phyloP scores from a whole-genome alignment of 164 flowering plant species.

The Akebia trifoliata region DNA sequence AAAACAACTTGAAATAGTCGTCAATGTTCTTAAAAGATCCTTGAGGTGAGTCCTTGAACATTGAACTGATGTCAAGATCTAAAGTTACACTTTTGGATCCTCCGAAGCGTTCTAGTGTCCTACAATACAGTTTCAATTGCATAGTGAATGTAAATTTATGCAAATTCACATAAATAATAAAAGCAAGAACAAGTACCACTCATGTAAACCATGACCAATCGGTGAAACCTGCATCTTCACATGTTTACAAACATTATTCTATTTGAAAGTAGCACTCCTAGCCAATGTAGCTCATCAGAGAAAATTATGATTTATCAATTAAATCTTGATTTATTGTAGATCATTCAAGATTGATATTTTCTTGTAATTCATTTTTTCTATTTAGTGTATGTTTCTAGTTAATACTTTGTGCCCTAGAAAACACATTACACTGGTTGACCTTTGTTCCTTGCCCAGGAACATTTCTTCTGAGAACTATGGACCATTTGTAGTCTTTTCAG shows the following conservation, averaged over 20 bases:
- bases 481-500: conserved; percentile 40
- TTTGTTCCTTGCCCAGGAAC: conserved; percentile 43
- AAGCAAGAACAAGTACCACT: too few species aligned
- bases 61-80: too few species aligned
- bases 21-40: too few species aligned
- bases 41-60: too few species aligned
- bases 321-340: background rate
- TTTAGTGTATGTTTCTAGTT: background rate
- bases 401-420: background rate
- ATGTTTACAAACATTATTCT: background rate
- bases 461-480: conserved; percentile 48
- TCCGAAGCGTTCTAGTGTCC: too few species aligned
- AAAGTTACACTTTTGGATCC: too few species aligned
- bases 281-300: background rate
- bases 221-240: background rate
- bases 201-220: background rate
- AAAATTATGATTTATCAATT: background rate
- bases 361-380: background rate
- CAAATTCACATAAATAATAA: too few species aligned
- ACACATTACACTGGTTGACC: background rate
- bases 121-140: too few species aligned
- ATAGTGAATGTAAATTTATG: too few species aligned
- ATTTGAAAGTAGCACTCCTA: background rate
- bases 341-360: background rate
- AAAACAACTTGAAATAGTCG: too few species aligned